These are phyloP conservation scores for Lasiodiplodia sp. DNA, from an alignment of 2,329 filamentous ascomycete genomes.

Conservation along the genomic window DNA sequence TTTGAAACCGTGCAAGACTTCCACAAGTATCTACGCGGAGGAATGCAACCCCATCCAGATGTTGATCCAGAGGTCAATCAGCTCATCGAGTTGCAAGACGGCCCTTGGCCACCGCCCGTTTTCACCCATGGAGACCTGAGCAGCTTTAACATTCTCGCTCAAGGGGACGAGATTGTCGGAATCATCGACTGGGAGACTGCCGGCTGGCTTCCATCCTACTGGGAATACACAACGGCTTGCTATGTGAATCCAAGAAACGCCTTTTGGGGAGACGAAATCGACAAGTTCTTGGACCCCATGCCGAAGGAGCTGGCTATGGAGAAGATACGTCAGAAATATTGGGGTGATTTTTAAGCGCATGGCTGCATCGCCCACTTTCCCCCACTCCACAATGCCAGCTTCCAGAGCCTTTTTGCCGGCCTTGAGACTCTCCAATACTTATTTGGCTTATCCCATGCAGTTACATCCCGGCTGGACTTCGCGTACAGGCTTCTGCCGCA, in stretches of 20 bases:
- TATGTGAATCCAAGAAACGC: constrained; percentile 51
- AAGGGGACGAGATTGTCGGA: constrained; percentile 52
- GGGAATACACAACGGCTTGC: constrained; percentile 52
- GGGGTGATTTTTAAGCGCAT: constrained; percentile 22
- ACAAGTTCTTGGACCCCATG: constrained; percentile 48
- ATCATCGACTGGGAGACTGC: constrained; percentile 58
- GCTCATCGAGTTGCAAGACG: constrained; percentile 48
- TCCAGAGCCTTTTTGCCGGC: too few relatives aligned
- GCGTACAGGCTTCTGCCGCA: too few relatives aligned
- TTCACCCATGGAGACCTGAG: constrained; percentile 63
- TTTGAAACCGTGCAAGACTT: constrained; percentile 47
- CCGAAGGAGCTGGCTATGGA: constrained; percentile 53
- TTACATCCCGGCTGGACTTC: too few relatives aligned
- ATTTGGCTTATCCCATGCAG: constrained; percentile 54
- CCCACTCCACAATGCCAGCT: too few relatives aligned
- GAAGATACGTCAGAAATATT: constrained; percentile 36
- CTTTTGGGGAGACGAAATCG: constrained; percentile 46
- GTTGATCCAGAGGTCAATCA: constrained; percentile 39
- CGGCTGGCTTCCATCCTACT: constrained; percentile 59
- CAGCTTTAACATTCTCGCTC: constrained; percentile 53
- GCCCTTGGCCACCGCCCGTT: constrained; percentile 46
- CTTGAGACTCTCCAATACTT: too few relatives aligned
- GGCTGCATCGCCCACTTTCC: too few relatives aligned
- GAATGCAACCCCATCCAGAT: constrained; percentile 35
- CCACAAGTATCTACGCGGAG: constrained; percentile 46